Conservation (phyloP, 345 rosid genomes). For the Alliaria petiolata region DNA sequence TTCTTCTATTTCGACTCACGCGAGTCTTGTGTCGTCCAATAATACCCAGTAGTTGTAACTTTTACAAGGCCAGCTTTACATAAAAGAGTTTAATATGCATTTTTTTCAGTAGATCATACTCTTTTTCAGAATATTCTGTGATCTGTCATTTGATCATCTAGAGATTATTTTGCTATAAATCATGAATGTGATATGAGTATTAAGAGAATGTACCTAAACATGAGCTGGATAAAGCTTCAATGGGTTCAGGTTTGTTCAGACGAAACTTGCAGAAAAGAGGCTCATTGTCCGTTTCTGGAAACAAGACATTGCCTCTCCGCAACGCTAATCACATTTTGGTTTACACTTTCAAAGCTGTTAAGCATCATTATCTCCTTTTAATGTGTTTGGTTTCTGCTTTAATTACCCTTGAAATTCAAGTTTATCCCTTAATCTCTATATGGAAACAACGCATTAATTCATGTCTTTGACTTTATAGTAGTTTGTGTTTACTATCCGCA, state of each 20-base stretch:
- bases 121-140: neutral
- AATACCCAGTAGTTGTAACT: neutral
- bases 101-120: neutral
- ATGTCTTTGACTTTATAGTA: conserved; percentile 3
- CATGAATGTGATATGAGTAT: neutral
- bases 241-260: conserved; percentile 5
- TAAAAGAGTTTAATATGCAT: neutral
- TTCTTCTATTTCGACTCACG: too few species aligned
- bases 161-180: neutral
- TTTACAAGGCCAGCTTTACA: neutral
- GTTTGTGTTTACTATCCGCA: neutral
- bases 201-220: neutral
- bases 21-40: too few species aligned
- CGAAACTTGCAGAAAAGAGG: conserved; percentile 17
- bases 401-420: conserved; percentile 5
- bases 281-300: conserved; percentile 16
- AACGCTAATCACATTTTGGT: conserved; percentile 10
- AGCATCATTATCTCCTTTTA: conserved; percentile 21
- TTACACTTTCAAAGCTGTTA: conserved; percentile 16
- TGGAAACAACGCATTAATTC: conserved; percentile 4
- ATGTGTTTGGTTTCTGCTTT: conserved; percentile 14
- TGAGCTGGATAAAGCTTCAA: conserved; percentile 9
- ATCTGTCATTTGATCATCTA: neutral
- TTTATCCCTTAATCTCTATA: conserved; percentile 11
- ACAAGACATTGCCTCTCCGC: conserved; percentile 16